A percentile compares a stretch with the other conserved stretches of the same genome.
Conservation (phyloP, 2,329 filamentous ascomycete genomes). For the Cladophialophora bantiana region DNA sequence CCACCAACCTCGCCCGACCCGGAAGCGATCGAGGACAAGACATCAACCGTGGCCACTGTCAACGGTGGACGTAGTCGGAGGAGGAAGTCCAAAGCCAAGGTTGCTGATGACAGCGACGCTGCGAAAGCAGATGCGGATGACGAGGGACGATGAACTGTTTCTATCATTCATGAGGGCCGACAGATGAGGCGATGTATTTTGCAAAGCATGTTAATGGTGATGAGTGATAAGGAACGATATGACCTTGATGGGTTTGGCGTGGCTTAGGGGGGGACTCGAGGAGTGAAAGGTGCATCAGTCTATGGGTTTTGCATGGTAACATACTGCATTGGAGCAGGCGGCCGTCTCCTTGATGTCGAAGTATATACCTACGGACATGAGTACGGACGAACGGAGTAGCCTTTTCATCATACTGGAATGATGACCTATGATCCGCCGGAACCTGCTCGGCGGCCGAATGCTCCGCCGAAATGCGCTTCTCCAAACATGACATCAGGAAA, state of each 20-base stretch:
- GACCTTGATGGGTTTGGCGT: neutral
- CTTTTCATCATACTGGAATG: neutral
- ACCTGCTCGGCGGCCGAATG: neutral
- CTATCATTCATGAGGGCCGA: neutral
- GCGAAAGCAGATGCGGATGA: constrained; percentile 1
- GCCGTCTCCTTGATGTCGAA: neutral
- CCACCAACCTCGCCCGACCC: constrained; percentile 8
- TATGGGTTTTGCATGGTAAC: neutral
- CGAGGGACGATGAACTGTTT: neutral
- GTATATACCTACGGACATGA: neutral
- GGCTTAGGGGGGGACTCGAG: neutral
- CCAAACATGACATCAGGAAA: constrained; percentile 7
- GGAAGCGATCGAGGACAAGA: constrained; percentile 21
- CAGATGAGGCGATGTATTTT: neutral
- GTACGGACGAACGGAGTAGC: neutral
- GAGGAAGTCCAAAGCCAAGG: constrained; percentile 18
- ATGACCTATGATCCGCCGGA: constrained; percentile 2
- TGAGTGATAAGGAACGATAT: neutral
- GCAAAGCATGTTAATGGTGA: neutral
- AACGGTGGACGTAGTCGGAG: constrained; percentile 15
- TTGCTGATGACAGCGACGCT: neutral
- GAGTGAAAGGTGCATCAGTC: neutral
- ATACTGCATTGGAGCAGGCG: neutral
- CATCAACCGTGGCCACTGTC: constrained; percentile 20
- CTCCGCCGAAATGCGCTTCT: neutral